phyloP scores from a whole-genome alignment of 2,329 filamentous ascomycete genomes.

The Stromatinia cepivora region DNA sequence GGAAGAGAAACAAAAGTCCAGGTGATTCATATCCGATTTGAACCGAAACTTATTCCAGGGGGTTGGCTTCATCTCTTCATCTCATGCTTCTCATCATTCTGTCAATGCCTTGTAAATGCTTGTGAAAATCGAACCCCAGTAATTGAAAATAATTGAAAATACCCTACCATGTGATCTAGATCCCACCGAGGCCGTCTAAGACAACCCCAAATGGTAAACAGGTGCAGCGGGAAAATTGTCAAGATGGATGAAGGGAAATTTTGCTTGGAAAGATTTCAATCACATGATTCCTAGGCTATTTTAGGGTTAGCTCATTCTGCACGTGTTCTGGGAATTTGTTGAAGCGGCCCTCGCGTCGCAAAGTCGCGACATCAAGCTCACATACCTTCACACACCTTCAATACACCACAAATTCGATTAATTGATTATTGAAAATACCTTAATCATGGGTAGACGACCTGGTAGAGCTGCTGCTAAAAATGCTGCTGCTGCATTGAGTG shows the following conservation, averaged over 20 bases:
- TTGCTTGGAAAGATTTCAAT: background rate
- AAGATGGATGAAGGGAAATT: background rate
- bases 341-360: slow-evolving; percentile 15
- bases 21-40: slow-evolving; percentile 12
- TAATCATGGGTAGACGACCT: slow-evolving; percentile 48
- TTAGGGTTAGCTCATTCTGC: background rate
- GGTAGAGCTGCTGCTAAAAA: slow-evolving; percentile 56
- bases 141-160: background rate
- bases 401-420: slow-evolving; percentile 12
- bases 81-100: background rate
- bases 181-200: background rate
- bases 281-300: background rate
- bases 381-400: slow-evolving; percentile 2
- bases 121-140: slow-evolving; percentile 1
- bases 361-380: slow-evolving; percentile 6
- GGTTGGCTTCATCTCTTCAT: background rate
- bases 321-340: slow-evolving; percentile 12
- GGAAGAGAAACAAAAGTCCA: slow-evolving; percentile 4
- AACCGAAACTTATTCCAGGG: background rate
- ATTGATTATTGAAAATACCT: slow-evolving; percentile 1
- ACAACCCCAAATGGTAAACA: slow-evolving; percentile 2
- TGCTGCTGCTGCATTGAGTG: slow-evolving; percentile 55
- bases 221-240: background rate
- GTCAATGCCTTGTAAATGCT: background rate
- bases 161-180: background rate